Evolutionary conservation across 2,329 filamentous ascomycete species (phyloP), one percentile per base, ranked within the genome.

Genomic region (Mollisia scopiformis): DNA sequence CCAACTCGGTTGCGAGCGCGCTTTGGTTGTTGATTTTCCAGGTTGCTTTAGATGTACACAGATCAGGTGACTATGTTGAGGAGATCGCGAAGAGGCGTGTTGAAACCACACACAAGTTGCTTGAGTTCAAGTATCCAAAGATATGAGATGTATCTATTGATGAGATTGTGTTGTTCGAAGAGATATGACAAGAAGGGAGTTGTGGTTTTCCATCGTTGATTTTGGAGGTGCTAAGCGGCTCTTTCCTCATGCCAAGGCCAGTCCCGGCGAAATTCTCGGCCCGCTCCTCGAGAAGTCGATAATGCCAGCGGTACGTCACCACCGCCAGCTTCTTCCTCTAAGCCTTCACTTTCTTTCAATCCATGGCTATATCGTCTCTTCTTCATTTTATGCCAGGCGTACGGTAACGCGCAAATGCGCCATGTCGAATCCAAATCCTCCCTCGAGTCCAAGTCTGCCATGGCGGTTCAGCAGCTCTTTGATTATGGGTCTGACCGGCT

Each of bases 391-490:
- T 61, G 65, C 53, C 61, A 37, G 58, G 64, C 54, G 37, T 61
- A 39, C 39, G 33, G 61, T 66, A 59, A 39, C 53, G 54, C 58
- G 55, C 58, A 56, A 62, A 53, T 51, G 66, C 64, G 62, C 58
- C 55, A 65, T 68, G 66, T 66, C 57, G 33, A 60, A 30, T 47
- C 52, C 57, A 50, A 60, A 58, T 19, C 51, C 62, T 43, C 59
- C 62, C n/a, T 39, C 59, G 21, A 63, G 47, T 54, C 70, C 68
- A 7, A 70, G 66, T 55, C 76, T 88, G 60, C 79, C 86, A 76
- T 93, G 90, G 89, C 89, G 91, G 64, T 77, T 88, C 58, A 84
- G 84, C 35, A 96, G 93, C n/a, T 82, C 88, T 55, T 78, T 88
- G 64, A 84, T 90, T 37, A 92, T 97, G 83, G 88, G 90, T 69